These are phyloP conservation scores for Filosporella fistucella DNA, from an alignment of 495 filamentous ascomycete genomes.

Conservation along the genomic window DNA sequence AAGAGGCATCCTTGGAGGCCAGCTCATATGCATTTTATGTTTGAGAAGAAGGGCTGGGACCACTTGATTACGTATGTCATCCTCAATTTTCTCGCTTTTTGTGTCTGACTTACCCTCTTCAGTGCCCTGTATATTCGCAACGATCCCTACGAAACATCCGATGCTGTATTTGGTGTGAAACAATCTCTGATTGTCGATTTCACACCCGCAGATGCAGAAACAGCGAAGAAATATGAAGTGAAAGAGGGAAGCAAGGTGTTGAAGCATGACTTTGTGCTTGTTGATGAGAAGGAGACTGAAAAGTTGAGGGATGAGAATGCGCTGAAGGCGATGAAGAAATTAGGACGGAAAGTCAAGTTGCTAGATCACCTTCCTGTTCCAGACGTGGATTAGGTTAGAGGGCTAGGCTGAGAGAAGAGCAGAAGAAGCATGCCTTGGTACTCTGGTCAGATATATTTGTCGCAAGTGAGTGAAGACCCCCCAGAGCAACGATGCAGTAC, in stretches of 20 bases:
- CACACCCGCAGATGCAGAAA: slow-evolving; percentile 51
- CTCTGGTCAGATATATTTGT: no score
- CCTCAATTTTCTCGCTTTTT: neutral
- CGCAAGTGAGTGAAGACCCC: no score
- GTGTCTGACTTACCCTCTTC: slow-evolving; percentile 27
- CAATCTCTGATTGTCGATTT: slow-evolving; percentile 74
- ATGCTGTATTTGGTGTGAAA: slow-evolving; percentile 94
- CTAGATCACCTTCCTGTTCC: slow-evolving; percentile 81
- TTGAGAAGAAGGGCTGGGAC: slow-evolving; percentile 79
- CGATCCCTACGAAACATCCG: slow-evolving; percentile 85
- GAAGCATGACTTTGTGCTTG: slow-evolving; percentile 71
- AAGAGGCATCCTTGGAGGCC: slow-evolving; percentile 77
- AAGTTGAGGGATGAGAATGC: slow-evolving; percentile 68
- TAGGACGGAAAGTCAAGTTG: slow-evolving; percentile 73
- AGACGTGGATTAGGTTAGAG: slow-evolving; percentile 52
- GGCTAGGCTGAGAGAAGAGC: no score
- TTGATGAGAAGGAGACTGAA: slow-evolving; percentile 63
- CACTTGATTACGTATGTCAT: slow-evolving; percentile 76
- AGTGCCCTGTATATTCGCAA: slow-evolving; percentile 72
- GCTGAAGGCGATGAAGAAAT: slow-evolving; percentile 60
- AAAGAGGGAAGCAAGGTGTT: slow-evolving; percentile 64
- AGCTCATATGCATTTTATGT: slow-evolving; percentile 94
- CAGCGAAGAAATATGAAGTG: slow-evolving; percentile 60
- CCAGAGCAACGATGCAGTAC: no score
- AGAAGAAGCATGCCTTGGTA: no score